These are phyloP conservation scores for Coffea canephora DNA, from an alignment of 257 asterid species.

Conservation along the genomic window DNA sequence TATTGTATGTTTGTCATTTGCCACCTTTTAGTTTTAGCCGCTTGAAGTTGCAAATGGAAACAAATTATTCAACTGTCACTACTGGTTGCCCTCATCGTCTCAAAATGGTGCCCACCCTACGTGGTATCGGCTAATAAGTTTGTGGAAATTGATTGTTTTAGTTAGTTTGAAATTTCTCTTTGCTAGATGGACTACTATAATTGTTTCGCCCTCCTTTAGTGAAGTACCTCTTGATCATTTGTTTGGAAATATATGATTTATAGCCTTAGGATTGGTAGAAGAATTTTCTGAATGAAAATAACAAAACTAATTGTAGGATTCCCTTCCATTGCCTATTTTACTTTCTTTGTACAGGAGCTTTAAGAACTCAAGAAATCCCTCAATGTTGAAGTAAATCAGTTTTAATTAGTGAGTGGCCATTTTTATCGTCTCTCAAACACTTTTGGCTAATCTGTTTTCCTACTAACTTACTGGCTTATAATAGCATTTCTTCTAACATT, in stretches of 20 bases:
- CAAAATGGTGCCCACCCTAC: background rate
- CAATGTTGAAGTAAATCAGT: slow-evolving; percentile 79
- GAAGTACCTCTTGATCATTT: background rate
- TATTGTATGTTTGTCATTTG: background rate
- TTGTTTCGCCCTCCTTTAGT: background rate
- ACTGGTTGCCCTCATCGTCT: background rate
- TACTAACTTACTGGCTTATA: too few relatives aligned
- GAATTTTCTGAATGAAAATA: background rate
- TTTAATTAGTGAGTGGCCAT: slow-evolving; percentile 65
- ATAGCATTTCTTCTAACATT: too few relatives aligned
- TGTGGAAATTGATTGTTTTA: background rate
- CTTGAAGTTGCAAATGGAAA: background rate
- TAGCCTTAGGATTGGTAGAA: background rate
- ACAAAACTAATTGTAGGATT: background rate
- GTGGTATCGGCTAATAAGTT: background rate
- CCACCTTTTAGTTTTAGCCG: background rate
- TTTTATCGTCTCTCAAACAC: background rate
- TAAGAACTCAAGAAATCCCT: slow-evolving; percentile 68
- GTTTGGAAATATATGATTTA: background rate
- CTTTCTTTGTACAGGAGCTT: slow-evolving; percentile 59
- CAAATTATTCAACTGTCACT: background rate
- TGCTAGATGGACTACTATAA: background rate
- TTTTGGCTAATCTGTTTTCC: background rate
- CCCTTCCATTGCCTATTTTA: background rate
- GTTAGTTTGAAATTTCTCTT: background rate